phyloP scores from a whole-genome alignment of 805 yeast species.

The Groenewaldozyma salmanticensis region DNA sequence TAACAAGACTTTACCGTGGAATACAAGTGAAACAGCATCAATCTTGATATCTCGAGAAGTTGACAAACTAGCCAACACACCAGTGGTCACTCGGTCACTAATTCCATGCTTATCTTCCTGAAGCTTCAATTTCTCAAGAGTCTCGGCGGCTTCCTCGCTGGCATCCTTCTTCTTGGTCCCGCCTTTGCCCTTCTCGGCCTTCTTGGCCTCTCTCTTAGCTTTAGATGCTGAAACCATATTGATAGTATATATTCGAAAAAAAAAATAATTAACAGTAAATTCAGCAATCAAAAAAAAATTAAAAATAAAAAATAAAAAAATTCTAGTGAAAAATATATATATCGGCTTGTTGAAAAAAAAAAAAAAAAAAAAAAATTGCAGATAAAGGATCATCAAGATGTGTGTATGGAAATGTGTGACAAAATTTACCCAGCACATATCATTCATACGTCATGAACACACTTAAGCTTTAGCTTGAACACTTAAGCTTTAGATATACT shows the following conservation, averaged over 20 bases:
- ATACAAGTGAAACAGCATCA: slow-evolving; percentile 79
- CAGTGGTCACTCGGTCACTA: slow-evolving; percentile 96
- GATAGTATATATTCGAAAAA: neutral
- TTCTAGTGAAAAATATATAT: neutral
- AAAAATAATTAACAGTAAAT: slow-evolving; percentile 2
- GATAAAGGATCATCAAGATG: neutral
- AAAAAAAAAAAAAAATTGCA: neutral
- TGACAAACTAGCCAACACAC: slow-evolving; percentile 80
- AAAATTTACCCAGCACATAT: too few relatives aligned
- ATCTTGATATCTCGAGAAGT: slow-evolving; percentile 93
- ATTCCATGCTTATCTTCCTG: slow-evolving; percentile 92
- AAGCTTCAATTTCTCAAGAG: slow-evolving; percentile 75
- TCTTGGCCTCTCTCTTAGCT: slow-evolving; percentile 97
- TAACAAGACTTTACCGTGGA: slow-evolving; percentile 94
- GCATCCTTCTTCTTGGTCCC: slow-evolving; percentile 44
- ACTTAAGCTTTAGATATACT: too few relatives aligned
- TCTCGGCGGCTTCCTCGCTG: slow-evolving; percentile 45
- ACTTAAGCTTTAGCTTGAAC: too few relatives aligned
- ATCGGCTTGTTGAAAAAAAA: neutral
- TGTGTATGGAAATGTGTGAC: slow-evolving; percentile 2
- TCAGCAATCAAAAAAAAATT: neutral
- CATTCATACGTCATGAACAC: too few relatives aligned
- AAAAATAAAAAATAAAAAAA: slow-evolving; percentile 3
- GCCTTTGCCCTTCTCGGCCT: slow-evolving; percentile 62
- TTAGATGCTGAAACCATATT: slow-evolving; percentile 70